A percentile compares a stretch with the other conserved stretches of the same genome.
Evolutionary conservation across 176 grass and related monocot genomes (phyloP).

Genomic region (Panicum miliaceum): DNA sequence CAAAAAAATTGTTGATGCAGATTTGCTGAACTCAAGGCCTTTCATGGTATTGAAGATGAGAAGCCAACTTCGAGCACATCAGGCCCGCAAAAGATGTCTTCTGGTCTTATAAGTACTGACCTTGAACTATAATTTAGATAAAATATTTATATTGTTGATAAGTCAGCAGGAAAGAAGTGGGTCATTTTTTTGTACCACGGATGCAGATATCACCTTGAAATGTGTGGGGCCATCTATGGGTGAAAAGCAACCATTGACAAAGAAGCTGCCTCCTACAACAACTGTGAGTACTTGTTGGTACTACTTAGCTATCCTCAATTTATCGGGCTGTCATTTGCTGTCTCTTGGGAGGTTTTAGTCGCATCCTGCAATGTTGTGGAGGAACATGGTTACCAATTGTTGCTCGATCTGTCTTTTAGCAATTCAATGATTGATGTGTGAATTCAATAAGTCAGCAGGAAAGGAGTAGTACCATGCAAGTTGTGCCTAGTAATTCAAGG

Average conservation of each 20-base stretch:
- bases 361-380: not conserved
- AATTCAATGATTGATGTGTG: not conserved
- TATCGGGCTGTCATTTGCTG: not conserved
- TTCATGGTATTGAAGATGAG: slow-evolving; percentile 91
- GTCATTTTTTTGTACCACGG: slow-evolving; percentile 1
- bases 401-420: not conserved
- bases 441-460: not conserved
- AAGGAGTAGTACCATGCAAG: not conserved
- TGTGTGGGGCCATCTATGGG: slow-evolving; percentile 96
- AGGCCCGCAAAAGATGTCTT: slow-evolving; percentile 84
- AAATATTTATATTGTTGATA: not conserved
- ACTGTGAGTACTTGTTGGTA: slow-evolving; percentile 57
- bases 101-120: slow-evolving; percentile 76
- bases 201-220: slow-evolving; percentile 81
- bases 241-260: slow-evolving; percentile 81
- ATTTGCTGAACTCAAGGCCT: slow-evolving; percentile 72
- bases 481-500: slow-evolving; percentile 1
- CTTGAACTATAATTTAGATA: slow-evolving; percentile 15
- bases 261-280: slow-evolving; percentile 77
- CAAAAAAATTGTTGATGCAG: slow-evolving; percentile 47
- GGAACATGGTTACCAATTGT: slow-evolving; percentile 4
- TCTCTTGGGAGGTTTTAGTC: not conserved
- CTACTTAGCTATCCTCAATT: slow-evolving; percentile 7
- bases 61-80: slow-evolving; percentile 58
- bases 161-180: not conserved